Percentiles rank a stretch among this genome's conserved stretches.
Conservation (phyloP, 805 yeast genomes). For the Suhomyces sp. region DNA sequence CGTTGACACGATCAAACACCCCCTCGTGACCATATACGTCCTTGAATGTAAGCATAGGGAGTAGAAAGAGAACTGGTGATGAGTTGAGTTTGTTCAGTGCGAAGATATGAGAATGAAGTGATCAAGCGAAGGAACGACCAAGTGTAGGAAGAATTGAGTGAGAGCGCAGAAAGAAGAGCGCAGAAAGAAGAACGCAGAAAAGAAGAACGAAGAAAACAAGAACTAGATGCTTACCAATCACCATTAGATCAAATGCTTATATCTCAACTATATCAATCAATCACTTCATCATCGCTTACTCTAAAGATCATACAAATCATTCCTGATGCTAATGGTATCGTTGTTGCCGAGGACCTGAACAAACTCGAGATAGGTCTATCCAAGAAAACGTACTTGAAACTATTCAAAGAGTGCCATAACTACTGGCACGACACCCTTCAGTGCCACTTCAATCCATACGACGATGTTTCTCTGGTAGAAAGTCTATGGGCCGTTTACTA, state of each 20-base stretch:
- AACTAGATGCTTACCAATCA: too few relatives aligned
- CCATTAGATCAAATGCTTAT: too few relatives aligned
- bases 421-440: conserved; percentile 22
- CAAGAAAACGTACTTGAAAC: conserved; percentile 26
- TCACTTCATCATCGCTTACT: conserved; percentile 1
- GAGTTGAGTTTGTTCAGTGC: too few relatives aligned
- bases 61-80: too few relatives aligned
- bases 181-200: too few relatives aligned
- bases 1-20: neutral
- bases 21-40: conserved; percentile 1
- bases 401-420: conserved; percentile 34
- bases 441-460: too few relatives aligned
- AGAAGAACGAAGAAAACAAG: too few relatives aligned
- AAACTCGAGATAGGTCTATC: conserved; percentile 32
- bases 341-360: conserved; percentile 7
- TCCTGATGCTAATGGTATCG: conserved; percentile 5
- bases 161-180: too few relatives aligned
- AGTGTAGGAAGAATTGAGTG: too few relatives aligned
- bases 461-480: neutral
- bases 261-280: neutral
- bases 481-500: conserved; percentile 20
- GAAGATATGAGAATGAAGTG: too few relatives aligned
- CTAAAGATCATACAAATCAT: conserved; percentile 12
- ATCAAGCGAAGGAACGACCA: too few relatives aligned
- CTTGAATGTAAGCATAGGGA: neutral